Conservation (phyloP, 2,329 filamentous ascomycete genomes). For the Fusarium sacchari region DNA sequence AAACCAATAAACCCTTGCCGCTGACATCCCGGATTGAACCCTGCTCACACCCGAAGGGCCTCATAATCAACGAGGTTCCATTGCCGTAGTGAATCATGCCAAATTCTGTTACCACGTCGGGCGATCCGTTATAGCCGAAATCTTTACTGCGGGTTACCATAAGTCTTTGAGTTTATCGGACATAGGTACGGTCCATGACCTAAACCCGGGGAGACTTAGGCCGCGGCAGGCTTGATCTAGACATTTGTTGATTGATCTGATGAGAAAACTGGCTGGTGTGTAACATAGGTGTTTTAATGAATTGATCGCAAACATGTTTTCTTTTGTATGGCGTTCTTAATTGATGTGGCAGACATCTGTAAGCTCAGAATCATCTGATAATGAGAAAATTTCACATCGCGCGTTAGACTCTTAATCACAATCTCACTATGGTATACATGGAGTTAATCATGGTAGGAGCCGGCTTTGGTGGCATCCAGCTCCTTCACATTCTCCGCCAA, state of each 20-base stretch:
- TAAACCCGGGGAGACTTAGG: background rate
- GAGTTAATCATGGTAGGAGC: background rate
- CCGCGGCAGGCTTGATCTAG: background rate
- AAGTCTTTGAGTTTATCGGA: background rate
- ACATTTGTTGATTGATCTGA: background rate
- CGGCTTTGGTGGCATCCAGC: background rate
- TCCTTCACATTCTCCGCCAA: background rate
- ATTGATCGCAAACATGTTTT: background rate
- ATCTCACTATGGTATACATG: background rate
- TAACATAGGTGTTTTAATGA: fast-evolving
- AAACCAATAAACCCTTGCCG: background rate
- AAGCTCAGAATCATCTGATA: too few relatives aligned
- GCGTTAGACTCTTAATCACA: background rate
- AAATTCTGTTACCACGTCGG: background rate
- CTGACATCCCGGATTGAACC: background rate
- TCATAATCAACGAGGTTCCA: background rate
- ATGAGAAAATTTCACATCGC: too few relatives aligned
- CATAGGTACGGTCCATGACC: background rate
- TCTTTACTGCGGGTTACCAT: too few relatives aligned
- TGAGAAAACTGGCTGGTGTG: background rate
- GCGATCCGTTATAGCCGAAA: background rate
- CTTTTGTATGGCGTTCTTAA: fast-evolving
- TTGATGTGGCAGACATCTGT: background rate
- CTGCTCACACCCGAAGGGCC: background rate
- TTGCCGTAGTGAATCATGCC: fast-evolving